Evolutionary conservation across 805 yeast genomes (phyloP), one percentile per base, ranked within the genome.

Genomic region (Candida nitratophila): DNA sequence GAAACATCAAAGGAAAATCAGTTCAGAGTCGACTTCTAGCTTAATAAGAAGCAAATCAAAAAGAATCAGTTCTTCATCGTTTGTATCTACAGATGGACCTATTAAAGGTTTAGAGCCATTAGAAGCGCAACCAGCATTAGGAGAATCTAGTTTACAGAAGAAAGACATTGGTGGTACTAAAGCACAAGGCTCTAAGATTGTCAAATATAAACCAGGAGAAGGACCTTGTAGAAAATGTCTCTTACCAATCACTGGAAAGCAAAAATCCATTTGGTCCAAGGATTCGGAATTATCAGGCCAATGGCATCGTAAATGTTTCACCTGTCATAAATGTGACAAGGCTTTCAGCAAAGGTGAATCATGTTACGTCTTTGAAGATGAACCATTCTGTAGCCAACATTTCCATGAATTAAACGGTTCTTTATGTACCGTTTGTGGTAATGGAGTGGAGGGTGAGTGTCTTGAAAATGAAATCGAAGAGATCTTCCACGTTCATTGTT

Each of bases 251-350:
- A 49, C 51, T 1, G 71, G 79, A 1, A 47, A 50, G 10, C 62
- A 60, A 42, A 86, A 83, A 56, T 72, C 93, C 0, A 84, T 91
- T 17, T 84, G 81, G 64, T 86, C 96, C n/a, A 84, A 81, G 52
- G 86, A 85, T 44, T 85, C 82, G n/a, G 89, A 82, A 55, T 66
- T 85, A 39, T 76, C 87, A 1, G 98, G 97, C 0, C 91, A 89
- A 59, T 93, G 98, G 98, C 99, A 93, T 59, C 73, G 95, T 34
- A 64, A 71, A 15, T 93, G 99, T 60, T 91, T 93, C 69, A 67
- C 68, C 14, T 93, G 99, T 68, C 64, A 71, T 17, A 63, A 69
- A 12, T 91, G 98, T 66, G 63, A 63, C 9, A 57, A 70, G 2
- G 63, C 62, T 33, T 85, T 86, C 63, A 71, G 69, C 50, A 84